Conservation (phyloP, 1,284 basidiomycete genomes). For the Agroathelia rolfsii region DNA sequence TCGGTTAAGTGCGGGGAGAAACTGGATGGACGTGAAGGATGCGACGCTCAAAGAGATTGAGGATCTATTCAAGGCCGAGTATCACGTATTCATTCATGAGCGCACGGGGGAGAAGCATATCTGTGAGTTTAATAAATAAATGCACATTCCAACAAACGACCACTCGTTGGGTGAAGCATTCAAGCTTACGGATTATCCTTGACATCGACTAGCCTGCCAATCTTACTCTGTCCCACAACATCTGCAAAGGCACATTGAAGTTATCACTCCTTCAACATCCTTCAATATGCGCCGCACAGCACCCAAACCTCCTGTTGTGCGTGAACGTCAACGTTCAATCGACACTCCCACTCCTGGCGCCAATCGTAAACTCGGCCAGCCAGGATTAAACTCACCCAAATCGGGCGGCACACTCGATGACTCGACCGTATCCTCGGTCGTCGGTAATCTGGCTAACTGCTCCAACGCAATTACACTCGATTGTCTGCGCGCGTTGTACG, state of each 20-base stretch:
- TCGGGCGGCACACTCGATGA: too few relatives aligned
- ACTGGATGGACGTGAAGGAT: slow-evolving; percentile 36
- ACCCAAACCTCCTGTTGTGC: too few relatives aligned
- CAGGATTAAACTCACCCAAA: too few relatives aligned
- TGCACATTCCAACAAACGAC: too few relatives aligned
- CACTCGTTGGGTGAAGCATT: too few relatives aligned
- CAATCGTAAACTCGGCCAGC: too few relatives aligned
- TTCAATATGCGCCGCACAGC: too few relatives aligned
- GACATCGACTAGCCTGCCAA: slow-evolving; percentile 37
- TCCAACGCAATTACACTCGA: slow-evolving; percentile 32
- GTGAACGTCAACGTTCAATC: too few relatives aligned
- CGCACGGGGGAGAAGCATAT: slow-evolving; percentile 25
- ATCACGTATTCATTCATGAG: slow-evolving; percentile 32
- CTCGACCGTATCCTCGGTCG: too few relatives aligned
- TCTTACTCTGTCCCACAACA: slow-evolving; percentile 33
- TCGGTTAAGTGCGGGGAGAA: slow-evolving; percentile 22
- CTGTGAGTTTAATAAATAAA: too few relatives aligned
- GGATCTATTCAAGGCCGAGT: slow-evolving; percentile 32
- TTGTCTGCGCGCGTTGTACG: slow-evolving; percentile 39
- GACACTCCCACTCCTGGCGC: too few relatives aligned
- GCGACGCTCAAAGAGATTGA: slow-evolving; percentile 35
- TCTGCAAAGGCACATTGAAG: slow-evolving; percentile 31
- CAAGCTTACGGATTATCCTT: too few relatives aligned
- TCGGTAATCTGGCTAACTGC: slow-evolving; percentile 30
- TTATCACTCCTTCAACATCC: slow-evolving; percentile 39